These are phyloP conservation scores for Colletotrichum cereale DNA, from an alignment of 2,329 filamentous ascomycete genomes.

Conservation along the genomic window DNA sequence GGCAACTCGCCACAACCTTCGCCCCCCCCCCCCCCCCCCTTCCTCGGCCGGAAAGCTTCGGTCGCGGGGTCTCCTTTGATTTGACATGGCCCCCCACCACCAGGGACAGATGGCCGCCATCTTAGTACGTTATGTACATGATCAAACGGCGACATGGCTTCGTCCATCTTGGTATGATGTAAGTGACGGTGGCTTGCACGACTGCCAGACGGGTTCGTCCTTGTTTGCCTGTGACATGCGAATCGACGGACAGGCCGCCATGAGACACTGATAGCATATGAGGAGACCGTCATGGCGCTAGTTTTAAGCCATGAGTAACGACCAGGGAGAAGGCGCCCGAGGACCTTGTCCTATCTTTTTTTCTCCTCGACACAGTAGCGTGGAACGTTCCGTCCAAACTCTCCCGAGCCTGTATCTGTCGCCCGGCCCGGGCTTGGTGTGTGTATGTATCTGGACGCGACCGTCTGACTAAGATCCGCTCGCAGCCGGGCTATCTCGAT, in stretches of 20 bases:
- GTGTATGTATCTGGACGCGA: constrained; percentile 12
- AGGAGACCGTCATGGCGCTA: constrained; percentile 3
- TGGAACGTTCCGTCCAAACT: constrained; percentile 31
- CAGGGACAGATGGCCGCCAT: neutral
- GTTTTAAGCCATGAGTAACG: constrained; percentile 36
- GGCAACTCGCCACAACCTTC: constrained; percentile 1
- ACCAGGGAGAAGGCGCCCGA: constrained; percentile 32
- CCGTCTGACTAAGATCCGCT: constrained; percentile 8
- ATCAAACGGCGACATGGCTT: constrained; percentile 25
- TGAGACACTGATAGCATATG: constrained; percentile 29
- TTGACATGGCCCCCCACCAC: neutral
- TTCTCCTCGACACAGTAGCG: constrained; percentile 15
- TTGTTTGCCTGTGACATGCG: constrained; percentile 21
- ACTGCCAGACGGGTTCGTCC: constrained; percentile 27
- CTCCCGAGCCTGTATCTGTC: constrained; percentile 13
- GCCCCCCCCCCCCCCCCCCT: neutral
- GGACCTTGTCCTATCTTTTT: constrained; percentile 2
- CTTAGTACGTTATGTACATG: neutral
- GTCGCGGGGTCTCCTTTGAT: neutral
- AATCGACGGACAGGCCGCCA: constrained; percentile 26
- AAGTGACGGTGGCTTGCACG: constrained; percentile 26
- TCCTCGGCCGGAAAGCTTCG: neutral
- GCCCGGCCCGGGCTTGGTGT: constrained; percentile 1
- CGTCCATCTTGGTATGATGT: constrained; percentile 28
- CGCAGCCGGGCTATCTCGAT: neutral